Percentiles rank a stretch among this genome's conserved stretches.
These are phyloP conservation scores for Sphagnum tenellum DNA, from an alignment of 225 moss, liverwort and hornwort species.

Conservation along the genomic window DNA sequence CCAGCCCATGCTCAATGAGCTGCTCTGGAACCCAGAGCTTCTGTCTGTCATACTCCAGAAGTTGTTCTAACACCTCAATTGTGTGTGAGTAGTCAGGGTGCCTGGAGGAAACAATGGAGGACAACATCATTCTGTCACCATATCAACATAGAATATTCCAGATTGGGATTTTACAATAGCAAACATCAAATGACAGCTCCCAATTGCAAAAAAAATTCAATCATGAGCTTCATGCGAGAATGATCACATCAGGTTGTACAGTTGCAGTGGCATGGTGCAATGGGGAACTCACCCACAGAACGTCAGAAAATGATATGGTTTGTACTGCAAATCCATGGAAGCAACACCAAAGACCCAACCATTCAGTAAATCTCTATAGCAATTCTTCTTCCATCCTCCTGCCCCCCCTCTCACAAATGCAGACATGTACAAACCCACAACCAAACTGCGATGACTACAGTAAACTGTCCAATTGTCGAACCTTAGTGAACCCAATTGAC, in stretches of 20 bases:
- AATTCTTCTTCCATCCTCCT: too few relatives aligned
- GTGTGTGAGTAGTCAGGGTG: constrained; percentile 90
- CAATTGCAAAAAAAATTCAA: too few relatives aligned
- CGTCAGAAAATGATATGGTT: constrained; percentile 62
- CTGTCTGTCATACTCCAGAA: constrained; percentile 76
- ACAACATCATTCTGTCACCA: too few relatives aligned
- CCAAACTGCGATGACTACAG: too few relatives aligned
- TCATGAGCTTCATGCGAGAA: background rate
- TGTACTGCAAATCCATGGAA: constrained; percentile 35
- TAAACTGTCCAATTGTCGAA: too few relatives aligned
- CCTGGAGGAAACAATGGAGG: constrained; percentile 14
- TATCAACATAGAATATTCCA: too few relatives aligned
- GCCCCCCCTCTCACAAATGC: too few relatives aligned
- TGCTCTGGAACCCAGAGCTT: constrained; percentile 89
- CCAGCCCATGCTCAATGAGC: constrained; percentile 71
- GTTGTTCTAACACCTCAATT: constrained; percentile 50
- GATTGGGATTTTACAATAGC: too few relatives aligned
- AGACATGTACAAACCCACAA: too few relatives aligned
- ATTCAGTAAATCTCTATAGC: too few relatives aligned
- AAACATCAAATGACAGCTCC: too few relatives aligned
- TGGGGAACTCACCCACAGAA: constrained; percentile 65
- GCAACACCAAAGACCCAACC: background rate
- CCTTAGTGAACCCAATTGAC: too few relatives aligned
- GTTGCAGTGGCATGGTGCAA: background rate
- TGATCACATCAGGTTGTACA: background rate